phyloP scores from a whole-genome alignment of 148 eudicot species.

The Salicornia ramosissima region DNA sequence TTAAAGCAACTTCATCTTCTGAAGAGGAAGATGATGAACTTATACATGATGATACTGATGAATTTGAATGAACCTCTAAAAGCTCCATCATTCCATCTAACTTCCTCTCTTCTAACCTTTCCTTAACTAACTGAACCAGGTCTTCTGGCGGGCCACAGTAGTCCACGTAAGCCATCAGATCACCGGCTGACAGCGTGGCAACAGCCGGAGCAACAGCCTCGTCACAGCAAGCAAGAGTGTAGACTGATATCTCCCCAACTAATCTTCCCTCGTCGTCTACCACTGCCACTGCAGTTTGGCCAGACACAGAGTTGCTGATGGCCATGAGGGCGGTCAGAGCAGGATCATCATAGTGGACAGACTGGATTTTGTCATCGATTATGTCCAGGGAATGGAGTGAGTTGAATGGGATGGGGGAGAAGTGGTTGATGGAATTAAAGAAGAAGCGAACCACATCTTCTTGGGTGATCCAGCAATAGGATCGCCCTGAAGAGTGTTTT shows the following conservation, averaged over 20 bases:
- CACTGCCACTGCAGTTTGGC: constrained; percentile 60
- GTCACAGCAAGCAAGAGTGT: constrained; percentile 54
- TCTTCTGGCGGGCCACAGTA: constrained; percentile 64
- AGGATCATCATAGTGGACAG: constrained; percentile 48
- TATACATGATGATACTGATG: constrained; percentile 30
- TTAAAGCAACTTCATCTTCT: constrained; percentile 55
- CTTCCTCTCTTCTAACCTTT: constrained; percentile 47
- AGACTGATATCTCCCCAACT: constrained; percentile 75
- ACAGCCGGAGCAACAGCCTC: constrained; percentile 62
- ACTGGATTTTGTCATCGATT: constrained; percentile 38
- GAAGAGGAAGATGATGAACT: constrained; percentile 49
- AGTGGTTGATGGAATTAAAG: constrained; percentile 66
- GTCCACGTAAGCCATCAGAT: constrained; percentile 71
- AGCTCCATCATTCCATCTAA: constrained; percentile 59
- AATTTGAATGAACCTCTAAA: constrained; percentile 38
- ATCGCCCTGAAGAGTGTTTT: constrained; percentile 28
- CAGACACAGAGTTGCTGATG: constrained; percentile 30
- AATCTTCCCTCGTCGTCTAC: constrained; percentile 56
- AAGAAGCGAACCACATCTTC: constrained; percentile 82
- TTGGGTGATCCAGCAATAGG: constrained; percentile 67
- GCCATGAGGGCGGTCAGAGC: constrained; percentile 45
- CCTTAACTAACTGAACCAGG: constrained; percentile 51
- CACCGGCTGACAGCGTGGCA: constrained; percentile 64
- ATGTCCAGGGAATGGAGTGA: constrained; percentile 57
- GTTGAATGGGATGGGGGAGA: constrained; percentile 57